Percentiles rank a stretch among this genome's conserved stretches.
phyloP scores from a whole-genome alignment of 2,329 filamentous ascomycete genomes.

The Xylariaceae sp. region DNA sequence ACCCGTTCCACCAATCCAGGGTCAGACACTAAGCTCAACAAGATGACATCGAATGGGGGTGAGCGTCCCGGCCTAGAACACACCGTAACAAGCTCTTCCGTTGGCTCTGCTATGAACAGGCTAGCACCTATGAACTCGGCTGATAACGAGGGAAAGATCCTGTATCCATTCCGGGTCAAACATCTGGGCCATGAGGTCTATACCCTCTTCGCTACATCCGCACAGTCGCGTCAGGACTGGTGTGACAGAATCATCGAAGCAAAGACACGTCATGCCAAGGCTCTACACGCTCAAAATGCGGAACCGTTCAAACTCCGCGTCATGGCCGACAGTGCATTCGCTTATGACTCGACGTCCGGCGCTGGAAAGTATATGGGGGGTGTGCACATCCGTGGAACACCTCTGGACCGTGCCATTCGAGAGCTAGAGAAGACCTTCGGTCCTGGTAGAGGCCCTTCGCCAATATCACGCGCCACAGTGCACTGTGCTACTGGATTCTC shows the following conservation, averaged over 20 bases:
- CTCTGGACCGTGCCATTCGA: slow-evolving; percentile 86
- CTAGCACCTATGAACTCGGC: slow-evolving; percentile 56
- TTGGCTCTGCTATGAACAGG: slow-evolving; percentile 56
- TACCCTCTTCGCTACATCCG: slow-evolving; percentile 82
- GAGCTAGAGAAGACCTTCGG: slow-evolving; percentile 85
- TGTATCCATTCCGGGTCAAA: slow-evolving; percentile 95
- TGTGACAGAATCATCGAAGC: slow-evolving; percentile 92
- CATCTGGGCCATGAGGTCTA: slow-evolving; percentile 94
- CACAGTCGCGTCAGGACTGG: slow-evolving; percentile 83
- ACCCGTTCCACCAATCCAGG: slow-evolving; percentile 67
- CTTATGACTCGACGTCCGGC: slow-evolving; percentile 70
- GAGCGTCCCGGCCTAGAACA: slow-evolving; percentile 70
- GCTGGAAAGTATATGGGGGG: slow-evolving; percentile 64
- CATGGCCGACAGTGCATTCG: slow-evolving; percentile 90
- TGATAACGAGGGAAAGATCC: slow-evolving; percentile 79
- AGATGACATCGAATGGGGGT: slow-evolving; percentile 58
- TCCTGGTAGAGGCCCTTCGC: slow-evolving; percentile 70
- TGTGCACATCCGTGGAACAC: slow-evolving; percentile 87
- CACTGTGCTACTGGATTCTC: slow-evolving; percentile 94
- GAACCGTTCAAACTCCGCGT: slow-evolving; percentile 94
- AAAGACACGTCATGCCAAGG: slow-evolving; percentile 90
- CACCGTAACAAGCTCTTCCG: slow-evolving; percentile 70
- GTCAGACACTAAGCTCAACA: slow-evolving; percentile 64
- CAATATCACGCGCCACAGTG: slow-evolving; percentile 84
- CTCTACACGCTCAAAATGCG: slow-evolving; percentile 88